Conservation (phyloP, 352 stramenopile genomes). For the Phytophthora pini region DNA sequence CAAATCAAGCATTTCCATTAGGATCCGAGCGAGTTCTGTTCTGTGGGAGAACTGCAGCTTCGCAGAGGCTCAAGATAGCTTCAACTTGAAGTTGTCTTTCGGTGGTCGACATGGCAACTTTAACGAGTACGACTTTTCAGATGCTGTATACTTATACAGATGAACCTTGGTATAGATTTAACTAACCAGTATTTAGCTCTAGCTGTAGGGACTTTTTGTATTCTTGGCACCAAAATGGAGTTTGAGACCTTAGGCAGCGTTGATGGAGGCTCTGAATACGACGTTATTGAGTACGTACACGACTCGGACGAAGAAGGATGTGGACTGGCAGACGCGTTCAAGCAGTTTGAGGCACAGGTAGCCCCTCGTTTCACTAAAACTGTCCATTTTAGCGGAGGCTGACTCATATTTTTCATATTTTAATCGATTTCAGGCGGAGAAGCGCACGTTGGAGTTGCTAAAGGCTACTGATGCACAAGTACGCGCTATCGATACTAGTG, state of each 20-base stretch:
- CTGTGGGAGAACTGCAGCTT: constrained; percentile 6
- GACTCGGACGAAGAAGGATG: constrained; percentile 28
- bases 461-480: constrained; percentile 42
- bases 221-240: constrained; percentile 5
- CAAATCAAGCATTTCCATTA: constrained; percentile 32
- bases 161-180: too few relatives aligned
- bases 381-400: too few relatives aligned
- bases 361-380: not conserved
- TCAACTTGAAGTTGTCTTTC: constrained; percentile 32
- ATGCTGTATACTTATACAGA: too few relatives aligned
- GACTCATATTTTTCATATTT: too few relatives aligned
- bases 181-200: too few relatives aligned
- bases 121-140: constrained; percentile 6
- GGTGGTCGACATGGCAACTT: constrained; percentile 18
- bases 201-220: too few relatives aligned
- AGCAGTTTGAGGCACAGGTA: constrained; percentile 61
- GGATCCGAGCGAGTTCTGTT: not conserved
- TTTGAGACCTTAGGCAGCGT: constrained; percentile 13
- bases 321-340: constrained; percentile 55
- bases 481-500: not conserved
- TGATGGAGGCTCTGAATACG: constrained; percentile 17
- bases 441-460: constrained; percentile 46
- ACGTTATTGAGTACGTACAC: not conserved
- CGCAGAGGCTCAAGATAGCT: constrained; percentile 33
- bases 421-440: constrained; percentile 45